A percentile compares a stretch with the other conserved stretches of the same genome.
These are phyloP conservation scores for Coemansia aciculifera DNA, from an alignment of 192 early-diverging fungal species.

Conservation along the genomic window DNA sequence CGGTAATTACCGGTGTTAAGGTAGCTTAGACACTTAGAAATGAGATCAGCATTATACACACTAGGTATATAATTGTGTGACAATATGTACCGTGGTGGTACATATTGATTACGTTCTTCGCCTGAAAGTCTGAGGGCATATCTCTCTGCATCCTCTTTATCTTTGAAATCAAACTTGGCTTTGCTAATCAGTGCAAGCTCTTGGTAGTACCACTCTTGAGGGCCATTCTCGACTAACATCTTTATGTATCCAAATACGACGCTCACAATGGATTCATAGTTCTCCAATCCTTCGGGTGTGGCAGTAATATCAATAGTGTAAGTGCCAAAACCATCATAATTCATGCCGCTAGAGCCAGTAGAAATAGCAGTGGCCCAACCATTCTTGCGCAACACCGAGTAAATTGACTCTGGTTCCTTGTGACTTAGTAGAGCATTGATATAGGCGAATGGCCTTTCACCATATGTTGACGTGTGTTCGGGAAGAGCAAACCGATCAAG, in stretches of 20 bases:
- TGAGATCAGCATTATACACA: conserved; percentile 59
- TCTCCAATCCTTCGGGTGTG: conserved; percentile 20
- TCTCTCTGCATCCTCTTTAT: conserved; percentile 52
- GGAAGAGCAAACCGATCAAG: conserved; percentile 76
- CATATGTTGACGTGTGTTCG: conserved; percentile 59
- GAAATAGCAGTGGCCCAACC: conserved; percentile 78
- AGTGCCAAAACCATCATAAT: conserved; percentile 10
- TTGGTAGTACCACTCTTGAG: conserved; percentile 27
- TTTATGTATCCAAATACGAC: conserved; percentile 30
- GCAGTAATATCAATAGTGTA: conserved; percentile 13
- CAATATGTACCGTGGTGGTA: conserved; percentile 61
- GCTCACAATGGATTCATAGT: conserved; percentile 16
- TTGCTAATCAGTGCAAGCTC: conserved; percentile 39
- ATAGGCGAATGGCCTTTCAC: conserved; percentile 62
- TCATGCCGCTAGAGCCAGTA: conserved; percentile 31
- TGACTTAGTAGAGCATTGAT: conserved; percentile 74
- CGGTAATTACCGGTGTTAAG: conserved; percentile 62
- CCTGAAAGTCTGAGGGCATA: background rate
- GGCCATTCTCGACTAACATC: background rate
- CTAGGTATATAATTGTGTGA: conserved; percentile 64
- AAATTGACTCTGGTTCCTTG: conserved; percentile 79
- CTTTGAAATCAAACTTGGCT: conserved; percentile 25
- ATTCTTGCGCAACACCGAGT: conserved; percentile 73
- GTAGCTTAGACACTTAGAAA: conserved; percentile 59
- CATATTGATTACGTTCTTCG: conserved; percentile 59